phyloP scores from a whole-genome alignment of 1,284 basidiomycete species.

The Heterobasidion irregulare region DNA sequence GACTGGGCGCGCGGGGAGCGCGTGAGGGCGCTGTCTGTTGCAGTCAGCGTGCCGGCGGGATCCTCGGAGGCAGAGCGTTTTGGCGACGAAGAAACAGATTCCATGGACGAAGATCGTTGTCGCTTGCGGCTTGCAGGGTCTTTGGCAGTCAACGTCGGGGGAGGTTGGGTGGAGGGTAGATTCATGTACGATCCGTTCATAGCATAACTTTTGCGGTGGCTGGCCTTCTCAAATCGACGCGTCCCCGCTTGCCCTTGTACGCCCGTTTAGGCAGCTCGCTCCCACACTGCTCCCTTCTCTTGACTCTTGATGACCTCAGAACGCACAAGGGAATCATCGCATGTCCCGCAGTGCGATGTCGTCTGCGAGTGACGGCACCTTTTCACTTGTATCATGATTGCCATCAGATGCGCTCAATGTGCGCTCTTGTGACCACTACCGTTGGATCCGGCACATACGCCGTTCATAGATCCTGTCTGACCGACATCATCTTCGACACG shows the following conservation, averaged over 20 bases:
- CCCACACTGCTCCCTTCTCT: not conserved
- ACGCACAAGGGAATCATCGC: too few species aligned
- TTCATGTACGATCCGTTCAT: conserved; percentile 8
- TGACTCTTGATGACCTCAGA: too few species aligned
- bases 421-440: too few species aligned
- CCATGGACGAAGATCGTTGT: conserved; percentile 41
- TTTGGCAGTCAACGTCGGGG: conserved; percentile 22
- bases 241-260: not conserved
- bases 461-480: too few species aligned
- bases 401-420: too few species aligned
- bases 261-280: conserved; percentile 10
- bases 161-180: conserved; percentile 18
- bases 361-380: too few species aligned
- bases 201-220: not conserved
- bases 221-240: not conserved
- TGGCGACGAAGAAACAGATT: conserved; percentile 53
- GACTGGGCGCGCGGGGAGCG: conserved; percentile 34
- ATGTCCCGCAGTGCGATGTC: too few species aligned
- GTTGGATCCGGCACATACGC: too few species aligned
- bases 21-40: conserved; percentile 6
- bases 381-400: too few species aligned
- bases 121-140: conserved; percentile 29
- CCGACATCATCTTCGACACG: too few species aligned
- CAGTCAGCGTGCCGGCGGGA: conserved; percentile 27
- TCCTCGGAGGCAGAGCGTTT: conserved; percentile 66